Conservation (phyloP, 192 early-diverging fungal genomes). For the Backusella tarrabulga region DNA sequence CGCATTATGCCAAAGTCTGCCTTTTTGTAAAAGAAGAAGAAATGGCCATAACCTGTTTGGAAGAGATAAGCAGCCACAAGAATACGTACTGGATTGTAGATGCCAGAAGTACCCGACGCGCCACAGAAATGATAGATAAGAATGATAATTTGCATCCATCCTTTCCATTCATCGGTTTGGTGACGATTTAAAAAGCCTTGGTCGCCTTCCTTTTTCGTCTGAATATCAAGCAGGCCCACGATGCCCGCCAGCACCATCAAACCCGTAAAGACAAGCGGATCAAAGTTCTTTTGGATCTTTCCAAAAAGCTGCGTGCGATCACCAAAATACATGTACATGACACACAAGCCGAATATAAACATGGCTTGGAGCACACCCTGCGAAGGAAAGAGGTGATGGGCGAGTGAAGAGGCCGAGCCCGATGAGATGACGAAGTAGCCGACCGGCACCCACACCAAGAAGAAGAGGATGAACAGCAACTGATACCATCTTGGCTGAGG, state of each 20-base stretch:
- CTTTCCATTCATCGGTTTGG: constrained; percentile 88
- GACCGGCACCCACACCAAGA: constrained; percentile 41
- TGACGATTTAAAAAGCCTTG: constrained; percentile 66
- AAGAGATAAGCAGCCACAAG: constrained; percentile 80
- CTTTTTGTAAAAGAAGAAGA: constrained; percentile 71
- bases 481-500: constrained; percentile 46
- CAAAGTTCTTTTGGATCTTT: constrained; percentile 68
- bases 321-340: constrained; percentile 62
- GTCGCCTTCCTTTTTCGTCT: constrained; percentile 41
- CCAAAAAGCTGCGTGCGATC: constrained; percentile 73
- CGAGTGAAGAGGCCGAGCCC: not conserved
- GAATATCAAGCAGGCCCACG: constrained; percentile 45
- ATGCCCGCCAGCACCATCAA: constrained; percentile 41
- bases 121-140: constrained; percentile 74
- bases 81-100: constrained; percentile 75
- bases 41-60: constrained; percentile 84
- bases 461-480: constrained; percentile 33
- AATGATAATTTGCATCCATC: constrained; percentile 83
- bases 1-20: constrained; percentile 63
- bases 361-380: constrained; percentile 42
- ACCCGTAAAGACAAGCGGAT: constrained; percentile 43
- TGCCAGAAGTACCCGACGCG: constrained; percentile 58
- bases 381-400: constrained; percentile 36
- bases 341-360: constrained; percentile 47
- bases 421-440: constrained; percentile 12